A percentile compares a stretch with the other conserved stretches of the same genome.
Evolutionary conservation across 2,329 filamentous ascomycete species (phyloP).

Genomic region (Trichophyton simii): DNA sequence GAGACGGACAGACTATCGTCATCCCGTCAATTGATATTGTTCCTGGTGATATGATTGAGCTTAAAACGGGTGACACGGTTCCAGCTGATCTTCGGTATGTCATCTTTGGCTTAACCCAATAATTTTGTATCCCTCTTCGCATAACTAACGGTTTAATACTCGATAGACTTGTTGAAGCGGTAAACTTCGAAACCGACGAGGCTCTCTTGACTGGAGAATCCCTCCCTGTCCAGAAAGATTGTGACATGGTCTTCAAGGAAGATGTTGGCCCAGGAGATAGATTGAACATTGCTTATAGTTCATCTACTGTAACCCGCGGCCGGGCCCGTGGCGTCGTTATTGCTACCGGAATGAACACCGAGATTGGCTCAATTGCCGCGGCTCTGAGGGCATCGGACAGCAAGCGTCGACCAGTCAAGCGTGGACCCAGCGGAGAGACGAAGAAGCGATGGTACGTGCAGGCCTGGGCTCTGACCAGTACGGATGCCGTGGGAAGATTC

Average conservation of each 20-base stretch:
- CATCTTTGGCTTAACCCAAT: background rate
- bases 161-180: conserved; percentile 40
- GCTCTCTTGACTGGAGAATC: conserved; percentile 52
- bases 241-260: conserved; percentile 37
- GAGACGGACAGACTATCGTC: conserved; percentile 37
- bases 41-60: conserved; percentile 47
- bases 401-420: conserved; percentile 40
- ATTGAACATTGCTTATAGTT: conserved; percentile 50
- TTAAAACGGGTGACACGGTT: conserved; percentile 37
- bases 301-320: conserved; percentile 50
- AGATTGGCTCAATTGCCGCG: conserved; percentile 53
- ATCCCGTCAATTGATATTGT: conserved; percentile 45
- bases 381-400: conserved; percentile 50
- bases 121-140: background rate
- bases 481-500: conserved; percentile 49
- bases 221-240: conserved; percentile 44
- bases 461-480: conserved; percentile 41
- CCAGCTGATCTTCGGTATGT: conserved; percentile 34
- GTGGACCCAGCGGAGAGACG: conserved; percentile 37
- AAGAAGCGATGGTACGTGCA: conserved; percentile 43
- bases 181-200: conserved; percentile 49
- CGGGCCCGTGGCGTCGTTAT: conserved; percentile 49
- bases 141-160: background rate
- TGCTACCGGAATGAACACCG: conserved; percentile 48
- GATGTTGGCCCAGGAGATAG: conserved; percentile 49